Base-by-base conservation (phyloP, 2,329 filamentous ascomycete species). In the Talaromyces albobiverticillius region DNA sequence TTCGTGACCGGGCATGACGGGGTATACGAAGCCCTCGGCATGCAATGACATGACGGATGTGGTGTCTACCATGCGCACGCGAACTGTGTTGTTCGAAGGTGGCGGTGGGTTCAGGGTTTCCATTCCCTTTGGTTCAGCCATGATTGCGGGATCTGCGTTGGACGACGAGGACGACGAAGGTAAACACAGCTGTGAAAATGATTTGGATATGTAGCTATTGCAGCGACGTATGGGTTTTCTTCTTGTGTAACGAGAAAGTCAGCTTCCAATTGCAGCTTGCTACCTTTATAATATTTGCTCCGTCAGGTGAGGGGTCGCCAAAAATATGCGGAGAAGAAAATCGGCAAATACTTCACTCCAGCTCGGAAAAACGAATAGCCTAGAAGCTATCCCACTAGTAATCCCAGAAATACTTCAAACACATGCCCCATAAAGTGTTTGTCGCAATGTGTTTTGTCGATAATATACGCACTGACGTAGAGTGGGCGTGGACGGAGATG, bases 1-100 rank as follows among this genome's bases (percentile, higher is more conserved):
- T 25, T 61, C 59, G 46, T 60, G 60, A 9, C 56, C 54, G 14
- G 51, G 34, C 38, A 51, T 40, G 26, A 34, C 45, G 3, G 29
- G 45, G 8, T 36, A 22, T 9, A 47, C 14, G 14, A 51, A 51
- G 10, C 36, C 36, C 38, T 43, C 38, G 2, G 48, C 36, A 11
- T 43, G 48, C 10, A 34, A 29, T 10, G 38, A 42, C 48, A 51
- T 43, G 18, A 51, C 48, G n/a, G 36, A 42, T 22, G 48, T 51
- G 14, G 48, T 51, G 26, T 51, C 48, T 13, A 51, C 26, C 48
- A 51, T 42, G 25, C 48, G 48, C 18, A 51, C 48, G 25, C 48
- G 38, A 45, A 51, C 48, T 26, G 38, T 32, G 29, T 25, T 36
- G 25, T 32, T 42, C 11, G 48, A 43, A 29, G n/a, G 8, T 11